A percentile compares a stretch with the other conserved stretches of the same genome.
Evolutionary conservation across 108 stramenopile genomes (phyloP).

Genomic region (Nitzschia sp.): DNA sequence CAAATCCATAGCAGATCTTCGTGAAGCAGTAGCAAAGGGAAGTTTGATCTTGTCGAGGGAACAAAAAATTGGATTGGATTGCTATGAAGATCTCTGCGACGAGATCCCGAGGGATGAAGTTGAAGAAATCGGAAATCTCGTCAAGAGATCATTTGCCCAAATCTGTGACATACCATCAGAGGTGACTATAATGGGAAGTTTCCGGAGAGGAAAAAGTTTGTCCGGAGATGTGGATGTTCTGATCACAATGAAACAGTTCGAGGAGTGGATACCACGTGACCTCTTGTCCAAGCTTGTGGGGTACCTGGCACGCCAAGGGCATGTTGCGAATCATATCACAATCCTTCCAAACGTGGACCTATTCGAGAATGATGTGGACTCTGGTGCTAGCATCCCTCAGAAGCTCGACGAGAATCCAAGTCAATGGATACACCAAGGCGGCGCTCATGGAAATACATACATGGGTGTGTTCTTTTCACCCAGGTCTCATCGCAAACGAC

Average conservation of each 20-base stretch:
- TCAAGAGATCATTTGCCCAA: slow-evolving; percentile 9
- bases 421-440: background rate
- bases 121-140: slow-evolving; percentile 23
- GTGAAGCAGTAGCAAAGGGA: slow-evolving; percentile 6
- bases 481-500: slow-evolving; percentile 2
- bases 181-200: slow-evolving; percentile 39
- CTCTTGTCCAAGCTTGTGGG: slow-evolving; percentile 19
- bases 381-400: background rate
- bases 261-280: slow-evolving; percentile 12
- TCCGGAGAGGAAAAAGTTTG: slow-evolving; percentile 26
- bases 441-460: background rate
- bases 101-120: slow-evolving; percentile 38
- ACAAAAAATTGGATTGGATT: slow-evolving; percentile 33
- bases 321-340: slow-evolving; percentile 36
- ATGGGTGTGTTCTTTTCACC: slow-evolving; percentile 40
- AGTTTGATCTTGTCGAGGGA: slow-evolving; percentile 13
- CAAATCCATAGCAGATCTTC: slow-evolving; percentile 13
- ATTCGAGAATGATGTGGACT: background rate
- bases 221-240: slow-evolving; percentile 38
- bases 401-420: background rate
- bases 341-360: background rate
- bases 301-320: slow-evolving; percentile 14
- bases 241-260: slow-evolving; percentile 18
- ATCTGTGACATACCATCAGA: slow-evolving; percentile 7
- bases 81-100: slow-evolving; percentile 37